These are phyloP conservation scores for Pyrenopolyporus hunteri DNA, from an alignment of 495 filamentous ascomycete species.

Conservation along the genomic window DNA sequence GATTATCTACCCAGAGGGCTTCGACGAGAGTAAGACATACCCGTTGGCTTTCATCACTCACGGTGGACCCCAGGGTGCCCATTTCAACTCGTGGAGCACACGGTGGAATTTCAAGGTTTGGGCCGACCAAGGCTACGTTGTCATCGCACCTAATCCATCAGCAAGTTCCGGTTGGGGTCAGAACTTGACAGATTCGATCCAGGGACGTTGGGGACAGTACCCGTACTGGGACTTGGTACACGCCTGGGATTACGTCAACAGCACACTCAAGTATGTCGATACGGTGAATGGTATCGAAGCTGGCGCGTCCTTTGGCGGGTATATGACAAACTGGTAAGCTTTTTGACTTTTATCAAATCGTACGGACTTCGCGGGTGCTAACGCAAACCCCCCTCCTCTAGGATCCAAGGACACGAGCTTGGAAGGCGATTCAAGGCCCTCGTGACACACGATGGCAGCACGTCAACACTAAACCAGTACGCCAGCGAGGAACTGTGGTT, in stretches of 20 bases:
- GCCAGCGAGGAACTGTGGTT: slow-evolving; percentile 76
- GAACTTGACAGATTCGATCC: slow-evolving; percentile 68
- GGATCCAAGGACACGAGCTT: slow-evolving; percentile 60
- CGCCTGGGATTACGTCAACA: slow-evolving; percentile 68
- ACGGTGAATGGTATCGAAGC: slow-evolving; percentile 67
- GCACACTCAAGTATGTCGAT: slow-evolving; percentile 65
- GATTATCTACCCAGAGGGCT: slow-evolving; percentile 72
- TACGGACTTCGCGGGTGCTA: slow-evolving; percentile 9
- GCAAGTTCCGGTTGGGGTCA: slow-evolving; percentile 76
- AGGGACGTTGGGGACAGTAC: slow-evolving; percentile 62
- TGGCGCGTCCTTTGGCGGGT: slow-evolving; percentile 75
- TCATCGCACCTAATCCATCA: slow-evolving; percentile 73
- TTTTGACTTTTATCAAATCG: slow-evolving; percentile 25
- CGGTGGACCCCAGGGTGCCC: slow-evolving; percentile 71
- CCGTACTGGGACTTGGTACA: slow-evolving; percentile 57
- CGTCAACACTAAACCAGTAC: slow-evolving; percentile 66
- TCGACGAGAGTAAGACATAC: slow-evolving; percentile 69
- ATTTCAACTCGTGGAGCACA: slow-evolving; percentile 65
- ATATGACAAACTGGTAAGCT: slow-evolving; percentile 55
- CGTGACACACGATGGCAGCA: slow-evolving; percentile 78
- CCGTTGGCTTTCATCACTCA: slow-evolving; percentile 76
- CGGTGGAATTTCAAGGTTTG: slow-evolving; percentile 79
- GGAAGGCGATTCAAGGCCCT: slow-evolving; percentile 74
- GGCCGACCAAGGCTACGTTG: slow-evolving; percentile 77
- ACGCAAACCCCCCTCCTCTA: slow-evolving; percentile 42